Base-by-base conservation (phyloP, 2,329 filamentous ascomycete genomes). In the Epichloe baconii region DNA sequence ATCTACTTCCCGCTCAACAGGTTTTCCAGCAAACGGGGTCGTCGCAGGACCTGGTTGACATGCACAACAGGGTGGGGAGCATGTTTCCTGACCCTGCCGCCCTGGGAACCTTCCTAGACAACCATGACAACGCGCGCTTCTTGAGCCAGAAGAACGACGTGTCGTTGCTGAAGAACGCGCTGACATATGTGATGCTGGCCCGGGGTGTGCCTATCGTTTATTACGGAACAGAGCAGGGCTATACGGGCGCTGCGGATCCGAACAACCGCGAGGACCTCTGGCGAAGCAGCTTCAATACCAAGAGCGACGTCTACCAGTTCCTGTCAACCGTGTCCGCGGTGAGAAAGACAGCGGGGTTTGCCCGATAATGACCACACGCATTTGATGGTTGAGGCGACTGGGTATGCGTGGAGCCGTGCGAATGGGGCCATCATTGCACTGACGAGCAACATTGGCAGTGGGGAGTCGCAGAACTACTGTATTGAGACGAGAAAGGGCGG, bases 161-260 rank as follows among this genome's bases (percentile, higher is more conserved):
- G 7, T 64, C 76, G 2, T 70, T 82, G 2, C 74, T 79, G 44
- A 77, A 79, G 62, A 85, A 85, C 57, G 71, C 77, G 5, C 68
- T 84, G 41, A 71, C 78, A 0, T 83, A 78, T 58, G 77, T 75
- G n/a, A 72, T 85, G 34, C 72, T 85, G 17, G 68, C 69, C 2
- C 71, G 82, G 50, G 81, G 81, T 19, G 77, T 84, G 40, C 80
- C 80, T 1, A 78, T 83, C 51, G 71, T 84, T 36, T 85, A 84
- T 64, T 75, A 82, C 56, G 82, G 81, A 31, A 78, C 81, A 54
- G 82, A 85, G 63, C 81, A 85, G 58, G 77, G 75, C 53, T 80
- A 74, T 60, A 61, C 68, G 2, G 70, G 69, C n/a, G 68, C 62
- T 38, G 65, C 65, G 44, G 77, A 77, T 8, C 65, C 71, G 0